Conservation (phyloP, 495 filamentous ascomycete species). For the Aspergillus homomorphus region DNA sequence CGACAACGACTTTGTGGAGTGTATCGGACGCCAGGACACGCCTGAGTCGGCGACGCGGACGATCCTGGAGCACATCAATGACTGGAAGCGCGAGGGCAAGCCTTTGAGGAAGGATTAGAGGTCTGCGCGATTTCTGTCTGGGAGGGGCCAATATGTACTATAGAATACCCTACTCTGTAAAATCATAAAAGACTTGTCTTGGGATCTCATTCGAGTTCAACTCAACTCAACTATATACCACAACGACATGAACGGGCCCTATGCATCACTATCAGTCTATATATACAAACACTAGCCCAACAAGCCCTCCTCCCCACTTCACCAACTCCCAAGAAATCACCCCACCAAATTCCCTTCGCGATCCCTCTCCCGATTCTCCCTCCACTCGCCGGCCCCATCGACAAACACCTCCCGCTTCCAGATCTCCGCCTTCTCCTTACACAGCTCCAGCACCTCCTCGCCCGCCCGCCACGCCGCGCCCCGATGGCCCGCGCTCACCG, state of each 20-base stretch:
- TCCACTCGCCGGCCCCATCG: conserved; percentile 77
- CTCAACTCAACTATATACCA: conserved; percentile 7
- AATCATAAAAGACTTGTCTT: background rate
- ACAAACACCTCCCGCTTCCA: conserved; percentile 96
- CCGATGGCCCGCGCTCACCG: conserved; percentile 82
- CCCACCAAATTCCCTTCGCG: conserved; percentile 38
- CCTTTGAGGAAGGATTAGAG: conserved; percentile 38
- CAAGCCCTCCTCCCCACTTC: background rate
- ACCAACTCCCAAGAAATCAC: conserved; percentile 4
- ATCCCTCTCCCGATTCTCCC: conserved; percentile 81
- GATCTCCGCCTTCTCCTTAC: conserved; percentile 83
- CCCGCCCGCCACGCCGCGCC: conserved; percentile 83
- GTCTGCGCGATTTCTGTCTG: background rate
- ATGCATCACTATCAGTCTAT: too few relatives aligned
- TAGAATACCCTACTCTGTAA: conserved; percentile 1
- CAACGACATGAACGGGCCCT: too few relatives aligned
- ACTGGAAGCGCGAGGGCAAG: conserved; percentile 69
- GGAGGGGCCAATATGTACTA: conserved; percentile 7
- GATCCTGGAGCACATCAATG: conserved; percentile 82
- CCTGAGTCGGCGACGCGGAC: conserved; percentile 80
- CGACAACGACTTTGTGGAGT: conserved; percentile 97
- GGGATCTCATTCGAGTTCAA: background rate
- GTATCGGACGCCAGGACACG: conserved; percentile 89
- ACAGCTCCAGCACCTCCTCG: conserved; percentile 84
- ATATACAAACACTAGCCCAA: background rate